These are phyloP conservation scores for Apiotrichum gamsii DNA, from an alignment of 1,284 basidiomycete species.

Conservation along the genomic window DNA sequence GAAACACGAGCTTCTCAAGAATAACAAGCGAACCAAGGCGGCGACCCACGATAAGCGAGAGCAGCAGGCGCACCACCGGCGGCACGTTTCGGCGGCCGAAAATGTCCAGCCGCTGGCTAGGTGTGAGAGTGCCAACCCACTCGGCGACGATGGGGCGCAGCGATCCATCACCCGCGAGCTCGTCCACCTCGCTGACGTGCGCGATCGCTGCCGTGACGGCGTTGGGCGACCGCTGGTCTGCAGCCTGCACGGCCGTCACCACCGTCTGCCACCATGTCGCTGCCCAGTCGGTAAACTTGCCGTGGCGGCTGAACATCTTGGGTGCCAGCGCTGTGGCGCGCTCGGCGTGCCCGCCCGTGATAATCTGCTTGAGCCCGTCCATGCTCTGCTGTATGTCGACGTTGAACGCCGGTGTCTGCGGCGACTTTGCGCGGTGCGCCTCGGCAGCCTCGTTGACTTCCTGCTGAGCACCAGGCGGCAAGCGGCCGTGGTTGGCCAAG, in stretches of 20 bases:
- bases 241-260: conserved; percentile 21
- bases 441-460: conserved; percentile 26
- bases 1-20: conserved; percentile 29
- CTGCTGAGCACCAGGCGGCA: conserved; percentile 28
- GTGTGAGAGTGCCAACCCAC: conserved; percentile 23
- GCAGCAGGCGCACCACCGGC: conserved; percentile 22
- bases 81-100: conserved; percentile 20
- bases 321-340: conserved; percentile 18
- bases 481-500: conserved; percentile 25
- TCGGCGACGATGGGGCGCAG: conserved; percentile 19
- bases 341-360: conserved; percentile 19
- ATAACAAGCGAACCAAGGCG: conserved; percentile 25
- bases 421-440: conserved; percentile 11
- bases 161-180: conserved; percentile 12
- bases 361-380: conserved; percentile 19
- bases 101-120: conserved; percentile 16
- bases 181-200: conserved; percentile 27
- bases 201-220: conserved; percentile 15
- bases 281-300: conserved; percentile 29
- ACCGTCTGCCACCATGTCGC: conserved; percentile 31
- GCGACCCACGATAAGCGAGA: conserved; percentile 29
- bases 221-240: conserved; percentile 8
- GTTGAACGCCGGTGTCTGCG: conserved; percentile 9
- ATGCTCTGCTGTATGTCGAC: conserved; percentile 29
- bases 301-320: conserved; percentile 31